Base-by-base conservation (phyloP, 2,329 filamentous ascomycete genomes). In the Geosmithia morbida region DNA sequence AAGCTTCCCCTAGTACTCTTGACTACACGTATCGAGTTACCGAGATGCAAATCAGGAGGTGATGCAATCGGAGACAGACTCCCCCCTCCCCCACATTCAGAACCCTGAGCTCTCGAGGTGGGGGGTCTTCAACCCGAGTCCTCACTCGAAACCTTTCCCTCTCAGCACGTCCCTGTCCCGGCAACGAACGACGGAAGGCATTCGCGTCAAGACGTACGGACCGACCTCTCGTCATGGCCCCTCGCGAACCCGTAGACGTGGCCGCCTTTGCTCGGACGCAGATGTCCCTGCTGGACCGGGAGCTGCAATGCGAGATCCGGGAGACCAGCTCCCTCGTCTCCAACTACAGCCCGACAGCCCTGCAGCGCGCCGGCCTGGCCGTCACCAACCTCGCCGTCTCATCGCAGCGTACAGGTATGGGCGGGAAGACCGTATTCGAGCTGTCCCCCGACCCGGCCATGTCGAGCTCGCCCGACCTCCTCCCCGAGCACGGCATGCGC, bases 361-460 rank as follows among this genome's bases (percentile, higher is more conserved):
- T 94, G 13, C 77, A 86, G 58, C 79, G 83, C 49, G 84, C 84
- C 6, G 87, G 87, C n/a, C 72, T 87, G 41, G 87, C 87, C 30
- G 71, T 92, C 55, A 78, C 80, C 16, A 90, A 89, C 62, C 77
- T 97, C 8, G 68, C 77, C 30, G 68, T 94, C 33, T 70, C 75
- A 11, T 82, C 84, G 17, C 85, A 85, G 59, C 82, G 89, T 29
- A 98, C 92, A 0, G 92, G 92, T 0, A 71, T 96, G 39, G 92
- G 89, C 16, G 92, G 92, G n/a, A 85, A 87, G 53, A 87, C 86
- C 0, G 83, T 98, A 2, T 68, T 96, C 3, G 89, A 96, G 61
- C 78, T 98, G 1, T 67, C 68, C 16, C 69, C 79, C 0, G 90
- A 96, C 57, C 66, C 77, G n/a, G 85, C 87, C 1, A 75, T 83